Evolutionary conservation across 2,329 filamentous ascomycete species (phyloP), one percentile per base, ranked within the genome.

Genomic region (Pseudogymnoascus sp.): DNA sequence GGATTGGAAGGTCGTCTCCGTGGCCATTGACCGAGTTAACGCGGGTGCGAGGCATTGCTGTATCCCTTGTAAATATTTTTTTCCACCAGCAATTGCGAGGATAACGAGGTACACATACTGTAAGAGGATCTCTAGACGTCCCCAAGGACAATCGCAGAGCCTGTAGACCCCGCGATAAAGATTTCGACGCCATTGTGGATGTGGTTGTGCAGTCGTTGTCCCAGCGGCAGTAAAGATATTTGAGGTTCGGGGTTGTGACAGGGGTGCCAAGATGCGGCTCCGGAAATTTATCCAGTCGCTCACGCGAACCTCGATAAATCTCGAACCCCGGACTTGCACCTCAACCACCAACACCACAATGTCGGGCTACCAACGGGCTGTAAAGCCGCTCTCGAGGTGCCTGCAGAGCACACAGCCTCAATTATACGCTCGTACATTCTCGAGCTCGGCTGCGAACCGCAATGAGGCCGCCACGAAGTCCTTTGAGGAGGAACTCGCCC

Each of bases 301-400:
- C 57, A 61, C 31, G 57, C 23, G 57, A 41, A 41, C 57, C 57
- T 61, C 57, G 57, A 61, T 16, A 39, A 37, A 61, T 37, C 57
- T 61, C 31, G 48, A 54, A 54, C 48, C 48, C 25, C 48, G 48
- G 48, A 54, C 16, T 31, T 31, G 48, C 48, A 37, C 2, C 31
- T 37, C 16, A 31, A 39, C 57, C 31, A 37, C 37, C 57, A 61
- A 51, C 64, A 63, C 54, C 34, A 72, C 71, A 73, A 87, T 87
- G 85, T 83, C 85, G 74, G 79, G 79, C 75, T 84, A 83, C 73
- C 82, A 83, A 74, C 83, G 82, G 78, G 82, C 82, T 73, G 78
- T 78, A 65, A 77, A 83, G 76, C 84, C 85, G 67, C 76, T 87
- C 68, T 75, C 81, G 68, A 78, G 80, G 77, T 83, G 82, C 68